Evolutionary conservation across 2,329 filamentous ascomycete genomes (phyloP).

Genomic region (Paramyrothecium sp.): DNA sequence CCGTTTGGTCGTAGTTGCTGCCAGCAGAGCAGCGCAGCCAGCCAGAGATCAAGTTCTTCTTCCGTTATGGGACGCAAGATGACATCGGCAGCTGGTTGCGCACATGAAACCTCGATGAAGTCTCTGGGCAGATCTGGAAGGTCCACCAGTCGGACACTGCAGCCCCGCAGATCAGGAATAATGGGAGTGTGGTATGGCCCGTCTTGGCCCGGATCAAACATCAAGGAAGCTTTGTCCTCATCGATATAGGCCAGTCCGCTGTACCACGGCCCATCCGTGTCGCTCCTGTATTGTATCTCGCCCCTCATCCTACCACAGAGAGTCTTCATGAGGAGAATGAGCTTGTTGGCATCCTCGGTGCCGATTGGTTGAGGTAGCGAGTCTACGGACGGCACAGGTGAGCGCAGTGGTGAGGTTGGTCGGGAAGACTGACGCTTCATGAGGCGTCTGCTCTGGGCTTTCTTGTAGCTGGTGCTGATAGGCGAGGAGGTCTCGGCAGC

Average conservation of each 20-base stretch:
- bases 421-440: slow-evolving; percentile 55
- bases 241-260: slow-evolving; percentile 76
- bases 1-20: slow-evolving; percentile 67
- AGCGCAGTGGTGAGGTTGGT: slow-evolving; percentile 56
- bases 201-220: slow-evolving; percentile 70
- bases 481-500: slow-evolving; percentile 32
- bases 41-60: slow-evolving; percentile 74
- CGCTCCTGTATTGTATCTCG: slow-evolving; percentile 69
- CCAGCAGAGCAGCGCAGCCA: slow-evolving; percentile 79
- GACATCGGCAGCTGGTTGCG: slow-evolving; percentile 57
- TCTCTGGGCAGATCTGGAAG: slow-evolving; percentile 39
- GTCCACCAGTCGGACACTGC: slow-evolving; percentile 61
- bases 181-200: slow-evolving; percentile 64
- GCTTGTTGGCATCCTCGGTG: slow-evolving; percentile 67
- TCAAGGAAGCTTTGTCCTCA: slow-evolving; percentile 70
- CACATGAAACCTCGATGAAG: slow-evolving; percentile 53
- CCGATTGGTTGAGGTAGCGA: slow-evolving; percentile 58
- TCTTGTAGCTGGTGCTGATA: slow-evolving; percentile 34
- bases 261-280: slow-evolving; percentile 62
- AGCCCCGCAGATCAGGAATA: slow-evolving; percentile 73
- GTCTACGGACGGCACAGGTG: slow-evolving; percentile 56
- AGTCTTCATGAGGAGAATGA: slow-evolving; percentile 74
- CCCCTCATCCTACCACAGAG: slow-evolving; percentile 79
- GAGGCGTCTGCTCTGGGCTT: slow-evolving; percentile 47
- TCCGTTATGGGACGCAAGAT: slow-evolving; percentile 62